Evolutionary conservation across 108 stramenopile genomes (phyloP).

Genomic region (Chaetoceros tenuissimus): DNA sequence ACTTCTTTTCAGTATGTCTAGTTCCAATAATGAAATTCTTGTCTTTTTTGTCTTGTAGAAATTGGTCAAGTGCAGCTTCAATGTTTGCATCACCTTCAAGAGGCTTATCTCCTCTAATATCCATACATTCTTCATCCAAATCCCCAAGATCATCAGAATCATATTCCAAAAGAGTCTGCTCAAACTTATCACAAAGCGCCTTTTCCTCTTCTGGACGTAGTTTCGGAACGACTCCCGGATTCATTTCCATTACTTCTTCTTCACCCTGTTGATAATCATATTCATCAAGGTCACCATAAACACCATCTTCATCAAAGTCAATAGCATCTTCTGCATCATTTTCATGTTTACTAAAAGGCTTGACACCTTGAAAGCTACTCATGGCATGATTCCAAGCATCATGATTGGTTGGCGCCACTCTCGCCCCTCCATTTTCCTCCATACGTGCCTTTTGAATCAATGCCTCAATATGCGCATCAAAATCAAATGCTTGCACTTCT

Average conservation of each 20-base stretch:
- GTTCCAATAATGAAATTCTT: conserved; percentile 71
- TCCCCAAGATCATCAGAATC: conserved; percentile 70
- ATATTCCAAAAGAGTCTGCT: conserved; percentile 86
- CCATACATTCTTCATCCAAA: conserved; percentile 61
- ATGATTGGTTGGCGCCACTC: conserved; percentile 12
- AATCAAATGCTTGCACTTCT: conserved; percentile 72
- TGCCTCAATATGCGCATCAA: conserved; percentile 83
- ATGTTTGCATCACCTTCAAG: conserved; percentile 72
- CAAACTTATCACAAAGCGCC: conserved; percentile 70
- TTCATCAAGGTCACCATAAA: conserved; percentile 11
- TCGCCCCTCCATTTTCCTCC: conserved; percentile 29
- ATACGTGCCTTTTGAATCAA: conserved; percentile 79
- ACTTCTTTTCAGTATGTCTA: conserved; percentile 31
- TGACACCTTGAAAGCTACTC: conserved; percentile 16
- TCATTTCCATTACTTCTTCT: conserved; percentile 18
- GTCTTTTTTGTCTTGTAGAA: conserved; percentile 65
- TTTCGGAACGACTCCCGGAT: conserved; percentile 27
- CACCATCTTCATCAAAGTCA: conserved; percentile 36
- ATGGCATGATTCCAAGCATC: conserved; percentile 11
- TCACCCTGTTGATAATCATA: conserved; percentile 36
- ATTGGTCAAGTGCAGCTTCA: conserved; percentile 79
- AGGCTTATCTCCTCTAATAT: conserved; percentile 48
- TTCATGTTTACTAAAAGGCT: conserved; percentile 14
- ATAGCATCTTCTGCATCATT: conserved; percentile 30
- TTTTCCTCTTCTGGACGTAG: conserved; percentile 48